A percentile compares a stretch with the other conserved stretches of the same genome.
Conservation (phyloP, 2,329 filamentous ascomycete species). For the Blumeriella jaapii region DNA sequence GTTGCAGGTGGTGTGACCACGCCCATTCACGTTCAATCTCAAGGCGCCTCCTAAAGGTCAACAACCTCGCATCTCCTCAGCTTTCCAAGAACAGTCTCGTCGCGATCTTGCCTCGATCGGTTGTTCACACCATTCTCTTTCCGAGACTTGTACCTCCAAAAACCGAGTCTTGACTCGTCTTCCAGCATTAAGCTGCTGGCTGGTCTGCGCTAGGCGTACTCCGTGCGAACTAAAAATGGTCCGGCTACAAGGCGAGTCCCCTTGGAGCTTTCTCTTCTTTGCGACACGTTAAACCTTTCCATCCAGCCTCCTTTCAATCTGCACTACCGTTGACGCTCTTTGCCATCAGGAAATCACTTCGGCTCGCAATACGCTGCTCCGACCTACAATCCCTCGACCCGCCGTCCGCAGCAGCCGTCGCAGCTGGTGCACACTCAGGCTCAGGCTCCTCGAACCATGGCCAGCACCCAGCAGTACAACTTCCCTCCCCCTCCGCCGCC, state of each 20-base stretch:
- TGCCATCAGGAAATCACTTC: conserved; percentile 7
- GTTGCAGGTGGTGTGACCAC: no score
- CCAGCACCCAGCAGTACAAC: conserved; percentile 26
- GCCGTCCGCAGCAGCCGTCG: not conserved
- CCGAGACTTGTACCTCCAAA: no score
- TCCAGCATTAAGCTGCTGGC: conserved; percentile 1
- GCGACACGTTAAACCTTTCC: not conserved
- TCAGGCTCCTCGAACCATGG: conserved; percentile 13
- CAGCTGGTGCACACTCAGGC: not conserved
- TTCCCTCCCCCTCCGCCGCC: conserved; percentile 28
- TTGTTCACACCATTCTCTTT: no score
- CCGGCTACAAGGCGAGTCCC: not conserved
- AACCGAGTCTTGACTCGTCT: no score
- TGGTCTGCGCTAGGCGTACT: conserved; percentile 1
- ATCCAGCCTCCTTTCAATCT: not conserved
- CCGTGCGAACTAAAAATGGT: conserved; percentile 2
- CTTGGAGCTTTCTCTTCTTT: not conserved
- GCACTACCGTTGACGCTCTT: conserved; percentile 10
- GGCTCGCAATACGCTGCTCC: not conserved
- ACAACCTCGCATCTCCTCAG: no score
- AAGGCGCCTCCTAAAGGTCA: no score
- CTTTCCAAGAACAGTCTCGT: no score
- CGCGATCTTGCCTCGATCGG: no score
- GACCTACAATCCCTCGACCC: not conserved
- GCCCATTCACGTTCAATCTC: no score